Percentiles rank a stretch among this genome's conserved stretches.
Evolutionary conservation across 2,329 filamentous ascomycete species (phyloP).

Genomic region (Epichloe scottii): DNA sequence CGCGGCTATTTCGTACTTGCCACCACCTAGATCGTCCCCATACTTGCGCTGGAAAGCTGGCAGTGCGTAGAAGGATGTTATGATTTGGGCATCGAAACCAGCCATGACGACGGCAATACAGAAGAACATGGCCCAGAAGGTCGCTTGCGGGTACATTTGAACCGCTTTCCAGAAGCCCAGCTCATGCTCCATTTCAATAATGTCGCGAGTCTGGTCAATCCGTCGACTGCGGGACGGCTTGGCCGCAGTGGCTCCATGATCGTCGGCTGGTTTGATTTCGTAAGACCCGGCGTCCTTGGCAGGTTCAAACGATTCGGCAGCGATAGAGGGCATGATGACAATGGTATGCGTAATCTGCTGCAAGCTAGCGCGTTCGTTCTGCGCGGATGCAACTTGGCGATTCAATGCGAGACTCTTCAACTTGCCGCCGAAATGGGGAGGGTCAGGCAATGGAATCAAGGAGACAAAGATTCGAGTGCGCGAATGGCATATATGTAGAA

Average conservation of each 20-base stretch:
- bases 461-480: too few relatives aligned
- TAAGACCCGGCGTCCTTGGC: background rate
- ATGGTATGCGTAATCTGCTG: too few relatives aligned
- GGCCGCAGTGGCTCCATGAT: background rate
- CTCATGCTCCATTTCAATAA: constrained; percentile 14
- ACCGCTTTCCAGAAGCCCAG: constrained; percentile 18
- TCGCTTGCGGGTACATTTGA: constrained; percentile 25
- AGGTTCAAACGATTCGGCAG: background rate
- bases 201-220: constrained; percentile 12
- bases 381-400: too few relatives aligned
- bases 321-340: background rate
- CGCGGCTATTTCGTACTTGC: constrained; percentile 27
- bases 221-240: constrained; percentile 6
- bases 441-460: too few relatives aligned
- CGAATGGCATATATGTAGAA: too few relatives aligned
- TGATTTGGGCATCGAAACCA: constrained; percentile 23
- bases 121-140: constrained; percentile 18
- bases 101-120: constrained; percentile 19
- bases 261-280: background rate
- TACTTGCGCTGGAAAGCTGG: constrained; percentile 20
- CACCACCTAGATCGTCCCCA: constrained; percentile 18
- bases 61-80: constrained; percentile 27
- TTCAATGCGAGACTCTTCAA: too few relatives aligned
- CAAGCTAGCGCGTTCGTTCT: too few relatives aligned
- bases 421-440: too few relatives aligned